Evolutionary conservation across 768 basidiomycete genomes (phyloP).

Genomic region (Collybiopsis luxurians): DNA sequence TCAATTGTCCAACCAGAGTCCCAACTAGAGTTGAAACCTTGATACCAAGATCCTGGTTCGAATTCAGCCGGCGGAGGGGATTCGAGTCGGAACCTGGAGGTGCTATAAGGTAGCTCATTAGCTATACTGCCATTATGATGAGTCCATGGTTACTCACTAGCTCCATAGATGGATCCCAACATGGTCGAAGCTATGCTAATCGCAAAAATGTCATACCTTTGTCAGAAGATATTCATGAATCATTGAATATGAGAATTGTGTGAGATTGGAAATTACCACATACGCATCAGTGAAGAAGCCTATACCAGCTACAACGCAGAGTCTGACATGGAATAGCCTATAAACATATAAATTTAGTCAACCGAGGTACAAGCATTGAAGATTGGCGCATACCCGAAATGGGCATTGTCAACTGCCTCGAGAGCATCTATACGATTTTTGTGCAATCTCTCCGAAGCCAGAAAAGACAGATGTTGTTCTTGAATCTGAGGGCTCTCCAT

Average conservation of each 20-base stretch:
- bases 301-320: slow-evolving; percentile 67
- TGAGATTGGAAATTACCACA: slow-evolving; percentile 17
- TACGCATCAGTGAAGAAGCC: slow-evolving; percentile 91
- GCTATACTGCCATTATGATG: too few species aligned
- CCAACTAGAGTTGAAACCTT: slow-evolving; percentile 79
- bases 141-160: too few species aligned
- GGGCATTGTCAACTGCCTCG: slow-evolving; percentile 82
- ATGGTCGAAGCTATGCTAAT: slow-evolving; percentile 84
- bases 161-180: slow-evolving; percentile 79
- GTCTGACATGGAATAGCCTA: slow-evolving; percentile 85
- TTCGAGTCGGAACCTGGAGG: too few species aligned
- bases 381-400: slow-evolving; percentile 60
- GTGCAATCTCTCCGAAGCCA: too few species aligned
- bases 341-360: slow-evolving; percentile 8
- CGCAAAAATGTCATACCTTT: slow-evolving; percentile 86
- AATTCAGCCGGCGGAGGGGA: too few species aligned
- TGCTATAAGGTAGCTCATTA: too few species aligned
- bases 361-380: neutral
- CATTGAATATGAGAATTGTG: neutral
- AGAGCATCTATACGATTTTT: too few species aligned
- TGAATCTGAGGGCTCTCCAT: too few species aligned
- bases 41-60: slow-evolving; percentile 74
- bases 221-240: too few species aligned
- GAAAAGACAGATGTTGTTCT: too few species aligned
- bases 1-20: slow-evolving; percentile 69